These are phyloP conservation scores for Populus davidiana DNA, from an alignment of 345 rosid species.

Conservation along the genomic window DNA sequence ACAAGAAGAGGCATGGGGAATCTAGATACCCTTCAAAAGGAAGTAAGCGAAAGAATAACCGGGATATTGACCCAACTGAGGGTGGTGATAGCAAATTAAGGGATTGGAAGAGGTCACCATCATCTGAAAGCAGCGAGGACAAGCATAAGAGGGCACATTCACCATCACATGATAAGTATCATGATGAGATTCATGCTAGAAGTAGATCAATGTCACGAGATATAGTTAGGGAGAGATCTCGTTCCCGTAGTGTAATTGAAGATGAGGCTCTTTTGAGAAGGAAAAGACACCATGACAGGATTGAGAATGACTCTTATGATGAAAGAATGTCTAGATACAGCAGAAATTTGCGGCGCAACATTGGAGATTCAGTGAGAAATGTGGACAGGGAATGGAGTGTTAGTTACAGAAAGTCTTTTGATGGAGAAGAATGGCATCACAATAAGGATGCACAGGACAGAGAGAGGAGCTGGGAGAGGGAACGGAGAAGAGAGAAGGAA, in stretches of 20 bases:
- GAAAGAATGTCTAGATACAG: constrained; percentile 26
- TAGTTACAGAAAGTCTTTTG: constrained; percentile 37
- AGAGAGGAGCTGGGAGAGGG: constrained; percentile 29
- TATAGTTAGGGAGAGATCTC: constrained; percentile 52
- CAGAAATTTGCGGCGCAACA: constrained; percentile 35
- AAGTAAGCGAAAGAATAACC: constrained; percentile 34
- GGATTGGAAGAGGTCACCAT: constrained; percentile 34
- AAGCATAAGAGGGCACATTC: constrained; percentile 32
- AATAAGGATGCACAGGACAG: constrained; percentile 33
- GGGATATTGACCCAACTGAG: constrained; percentile 26
- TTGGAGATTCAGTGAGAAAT: constrained; percentile 40
- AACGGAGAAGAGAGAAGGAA: constrained; percentile 22
- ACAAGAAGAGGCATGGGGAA: constrained; percentile 18
- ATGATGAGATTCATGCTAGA: constrained; percentile 36
- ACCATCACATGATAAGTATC: constrained; percentile 35
- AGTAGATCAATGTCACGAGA: constrained; percentile 50
- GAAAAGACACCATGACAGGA: constrained; percentile 27
- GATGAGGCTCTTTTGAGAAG: constrained; percentile 42
- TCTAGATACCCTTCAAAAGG: constrained; percentile 29
- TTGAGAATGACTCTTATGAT: constrained; percentile 31
- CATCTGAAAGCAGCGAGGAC: constrained; percentile 38
- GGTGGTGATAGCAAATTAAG: constrained; percentile 27
- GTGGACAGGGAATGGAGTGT: constrained; percentile 36
- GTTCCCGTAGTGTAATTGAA: constrained; percentile 38
- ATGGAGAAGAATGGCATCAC: constrained; percentile 34